Percentiles rank a stretch among this genome's conserved stretches.
Evolutionary conservation across 495 filamentous ascomycete genomes (phyloP).

Genomic region (Hypoxylon crocopeplum): DNA sequence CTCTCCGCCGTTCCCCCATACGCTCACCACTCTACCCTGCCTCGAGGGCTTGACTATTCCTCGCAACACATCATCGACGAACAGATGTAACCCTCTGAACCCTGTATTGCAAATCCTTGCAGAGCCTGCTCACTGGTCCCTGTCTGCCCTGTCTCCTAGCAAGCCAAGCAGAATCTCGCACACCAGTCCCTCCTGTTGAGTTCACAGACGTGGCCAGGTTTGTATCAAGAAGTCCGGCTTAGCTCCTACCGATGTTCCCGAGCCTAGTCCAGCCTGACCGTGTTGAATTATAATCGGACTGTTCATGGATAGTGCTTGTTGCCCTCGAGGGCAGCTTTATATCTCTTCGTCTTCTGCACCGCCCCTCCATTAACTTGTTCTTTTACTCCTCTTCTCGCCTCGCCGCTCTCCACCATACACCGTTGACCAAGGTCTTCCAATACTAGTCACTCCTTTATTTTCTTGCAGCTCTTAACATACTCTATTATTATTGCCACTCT

Average conservation of each 20-base stretch:
- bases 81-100: slow-evolving; percentile 53
- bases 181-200: slow-evolving; percentile 49
- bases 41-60: slow-evolving; percentile 34
- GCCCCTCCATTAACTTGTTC: slow-evolving; percentile 46
- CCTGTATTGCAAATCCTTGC: slow-evolving; percentile 46
- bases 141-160: slow-evolving; percentile 47
- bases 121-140: slow-evolving; percentile 43
- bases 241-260: slow-evolving; percentile 59
- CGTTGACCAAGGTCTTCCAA: slow-evolving; percentile 46
- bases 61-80: slow-evolving; percentile 52
- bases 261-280: slow-evolving; percentile 52
- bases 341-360: slow-evolving; percentile 54
- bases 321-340: slow-evolving; percentile 53
- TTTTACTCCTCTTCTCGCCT: slow-evolving; percentile 44
- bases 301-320: slow-evolving; percentile 46
- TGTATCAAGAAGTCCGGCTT: slow-evolving; percentile 60
- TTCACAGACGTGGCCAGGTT: slow-evolving; percentile 56
- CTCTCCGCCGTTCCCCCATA: slow-evolving; percentile 42
- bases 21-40: slow-evolving; percentile 35
- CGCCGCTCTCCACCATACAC: slow-evolving; percentile 43
- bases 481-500: slow-evolving; percentile 51
- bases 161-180: slow-evolving; percentile 54
- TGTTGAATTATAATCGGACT: slow-evolving; percentile 48
- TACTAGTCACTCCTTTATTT: slow-evolving; percentile 54
- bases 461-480: slow-evolving; percentile 33